Evolutionary conservation across 1,284 basidiomycete genomes (phyloP), one percentile per base, ranked within the genome.

Genomic region (Baeospora myosura): DNA sequence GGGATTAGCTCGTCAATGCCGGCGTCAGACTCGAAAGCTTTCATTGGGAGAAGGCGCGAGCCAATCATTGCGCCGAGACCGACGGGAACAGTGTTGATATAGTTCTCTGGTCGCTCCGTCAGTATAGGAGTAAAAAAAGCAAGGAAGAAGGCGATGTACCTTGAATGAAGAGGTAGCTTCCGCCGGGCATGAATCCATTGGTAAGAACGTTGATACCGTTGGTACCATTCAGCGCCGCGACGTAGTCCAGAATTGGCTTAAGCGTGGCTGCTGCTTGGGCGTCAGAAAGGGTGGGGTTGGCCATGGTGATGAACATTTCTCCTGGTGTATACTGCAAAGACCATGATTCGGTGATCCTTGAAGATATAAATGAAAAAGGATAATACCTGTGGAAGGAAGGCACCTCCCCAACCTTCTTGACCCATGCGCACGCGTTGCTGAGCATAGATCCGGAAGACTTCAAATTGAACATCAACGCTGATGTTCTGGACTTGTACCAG

Each of bases 21-120:
- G 58, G 51, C n/a, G n/a, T n/a, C n/a, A n/a, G n/a, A 5, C 49
- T 50, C 4, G 46, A 43, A 0, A 58, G 18, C 4, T 60, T 65
- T 23, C 52, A 49, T 45, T 72, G 68, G 43, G 58, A 58, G 12
- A 54, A 47, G 40, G 62, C 65, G 41, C 57, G 60, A 25, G 74
- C 61, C 14, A 73, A 57, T 1, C 68, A 65, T 2, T 71, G 72
- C 10, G 65, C 58, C 5, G 72, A 45, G 50, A 21, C 49, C 53
- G 24, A 49, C 34, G 24, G 44, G 45, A 12, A 49, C 41, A 14
- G 45, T 45, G 23, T 40, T 41, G n/a, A n/a, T n/a, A n/a, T n/a
- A n/a, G n/a, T n/a, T n/a, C n/a, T n/a, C n/a, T n/a, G n/a, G 25
- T 44, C n/a, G n/a, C n/a, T n/a, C n/a, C n/a, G n/a, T n/a, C n/a